phyloP scores from a whole-genome alignment of 2,329 filamentous ascomycete species.

The Bipolaris bicolor region DNA sequence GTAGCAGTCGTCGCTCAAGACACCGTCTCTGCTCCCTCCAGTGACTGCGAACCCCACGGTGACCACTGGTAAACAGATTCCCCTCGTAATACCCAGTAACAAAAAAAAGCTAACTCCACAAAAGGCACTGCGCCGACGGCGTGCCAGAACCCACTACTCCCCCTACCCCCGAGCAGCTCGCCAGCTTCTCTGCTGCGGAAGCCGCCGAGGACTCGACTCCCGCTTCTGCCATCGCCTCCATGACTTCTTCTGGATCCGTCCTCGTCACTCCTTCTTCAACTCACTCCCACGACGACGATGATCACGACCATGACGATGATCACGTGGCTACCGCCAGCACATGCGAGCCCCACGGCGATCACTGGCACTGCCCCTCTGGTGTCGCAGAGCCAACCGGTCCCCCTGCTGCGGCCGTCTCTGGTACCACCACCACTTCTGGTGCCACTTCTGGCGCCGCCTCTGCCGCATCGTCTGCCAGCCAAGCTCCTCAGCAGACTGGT shows the following conservation, averaged over 20 bases:
- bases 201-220: conserved; percentile 2
- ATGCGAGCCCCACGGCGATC: conserved; percentile 36
- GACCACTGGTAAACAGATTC: conserved; percentile 31
- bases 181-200: conserved; percentile 9
- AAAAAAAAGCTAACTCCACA: background rate
- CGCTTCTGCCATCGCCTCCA: conserved; percentile 2
- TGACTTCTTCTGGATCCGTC: conserved; percentile 4
- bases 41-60: conserved; percentile 30
- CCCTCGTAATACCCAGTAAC: background rate
- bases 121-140: conserved; percentile 16
- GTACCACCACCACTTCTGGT: conserved; percentile 14
- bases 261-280: conserved; percentile 7
- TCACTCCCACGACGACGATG: conserved; percentile 15
- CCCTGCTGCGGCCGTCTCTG: conserved; percentile 11
- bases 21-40: conserved; percentile 13
- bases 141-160: conserved; percentile 16
- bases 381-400: conserved; percentile 32
- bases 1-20: conserved; percentile 26
- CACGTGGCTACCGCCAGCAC: conserved; percentile 34
- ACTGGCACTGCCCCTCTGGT: conserved; percentile 38
- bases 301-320: conserved; percentile 31
- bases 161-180: conserved; percentile 11
- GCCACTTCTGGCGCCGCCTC: background rate
- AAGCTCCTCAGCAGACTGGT: conserved; percentile 10
- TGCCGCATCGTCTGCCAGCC: conserved; percentile 9